Evolutionary conservation across 371 early-diverging fungal species (phyloP), one percentile per base, ranked within the genome.

Genomic region (Mucor plumbeus): DNA sequence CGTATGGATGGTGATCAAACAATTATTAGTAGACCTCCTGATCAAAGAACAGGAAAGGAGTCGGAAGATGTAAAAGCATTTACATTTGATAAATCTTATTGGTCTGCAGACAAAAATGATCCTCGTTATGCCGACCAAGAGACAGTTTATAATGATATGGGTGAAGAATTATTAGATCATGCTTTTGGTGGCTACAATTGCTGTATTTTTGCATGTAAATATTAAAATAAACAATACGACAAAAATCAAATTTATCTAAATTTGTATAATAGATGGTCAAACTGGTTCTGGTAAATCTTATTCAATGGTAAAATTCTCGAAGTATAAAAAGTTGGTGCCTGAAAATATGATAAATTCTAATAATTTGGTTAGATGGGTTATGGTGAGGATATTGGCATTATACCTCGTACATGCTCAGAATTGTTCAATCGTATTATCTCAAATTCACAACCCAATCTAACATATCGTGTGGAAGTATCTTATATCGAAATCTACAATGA

Each of bases 401-500:
- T 93, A 57, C 94, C 95, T 53, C 86, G 91, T 4, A 89, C 91
- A 39, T 90, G 95, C 78, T 80, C 90, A 38, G 88, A 89, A 41
- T 80, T 99, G 26, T 96, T 95, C 73, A 73, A 88, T 8, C 76
- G 89, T 34, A 90, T 92, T 61, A 74, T 74, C 7, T 50, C 67
- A 35, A 82, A 72, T 39, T 73, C 63, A 11, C 81, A 85, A 13
- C 69, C 74, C 17, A 85, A 81, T 19, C 63, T 87, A 14, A 85
- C 87, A 15, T 90, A 83, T 69, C 81, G 87, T 39, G 94, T 95
- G 4, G 90, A 94, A 71, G 95, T 95, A 5, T 90, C 91, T 9
- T 97, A 94, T 69, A 88, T 95, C 74, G 95, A 93, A 74, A 90
- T 91, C 61, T 88, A 91, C 70, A 90, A 90, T 74, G 99, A 99